phyloP scores from a whole-genome alignment of 768 basidiomycete genomes.

The Boletus subparvulus region DNA sequence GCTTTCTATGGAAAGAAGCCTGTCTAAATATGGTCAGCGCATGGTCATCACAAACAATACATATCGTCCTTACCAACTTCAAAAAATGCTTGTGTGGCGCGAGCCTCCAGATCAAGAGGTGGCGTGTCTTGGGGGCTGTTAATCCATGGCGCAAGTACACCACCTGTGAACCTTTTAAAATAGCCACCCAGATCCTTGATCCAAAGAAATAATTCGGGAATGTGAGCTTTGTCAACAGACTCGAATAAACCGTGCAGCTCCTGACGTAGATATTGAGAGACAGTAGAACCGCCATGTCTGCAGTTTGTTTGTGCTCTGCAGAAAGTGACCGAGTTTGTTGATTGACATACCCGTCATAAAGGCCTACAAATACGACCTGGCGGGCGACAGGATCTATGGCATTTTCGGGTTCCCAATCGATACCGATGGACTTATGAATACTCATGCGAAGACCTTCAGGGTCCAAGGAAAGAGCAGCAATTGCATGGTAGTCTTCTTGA shows the following conservation, averaged over 20 bases:
- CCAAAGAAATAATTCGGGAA: conserved; percentile 77
- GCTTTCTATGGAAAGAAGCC: conserved; percentile 63
- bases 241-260: conserved; percentile 86
- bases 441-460: conserved; percentile 69
- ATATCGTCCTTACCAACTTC: conserved; percentile 50
- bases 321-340: not conserved
- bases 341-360: conserved; percentile 81
- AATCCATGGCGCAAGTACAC: conserved; percentile 70
- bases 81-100: conserved; percentile 84
- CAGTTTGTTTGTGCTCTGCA: conserved; percentile 5
- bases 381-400: conserved; percentile 57
- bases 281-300: conserved; percentile 90
- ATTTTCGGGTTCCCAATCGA: conserved; percentile 70
- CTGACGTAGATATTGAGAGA: conserved; percentile 81
- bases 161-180: conserved; percentile 86
- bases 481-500: conserved; percentile 86
- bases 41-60: conserved; percentile 1
- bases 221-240: conserved; percentile 63
- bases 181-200: conserved; percentile 84
- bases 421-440: conserved; percentile 57
- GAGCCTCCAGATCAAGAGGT: conserved; percentile 74
- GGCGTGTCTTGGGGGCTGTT: conserved; percentile 30
- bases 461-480: conserved; percentile 71
- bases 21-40: conserved; percentile 47
- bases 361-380: conserved; percentile 83